Evolutionary conservation across 192 early-diverging fungal genomes (phyloP).

Genomic region (Phlyctochytrium bullatum): DNA sequence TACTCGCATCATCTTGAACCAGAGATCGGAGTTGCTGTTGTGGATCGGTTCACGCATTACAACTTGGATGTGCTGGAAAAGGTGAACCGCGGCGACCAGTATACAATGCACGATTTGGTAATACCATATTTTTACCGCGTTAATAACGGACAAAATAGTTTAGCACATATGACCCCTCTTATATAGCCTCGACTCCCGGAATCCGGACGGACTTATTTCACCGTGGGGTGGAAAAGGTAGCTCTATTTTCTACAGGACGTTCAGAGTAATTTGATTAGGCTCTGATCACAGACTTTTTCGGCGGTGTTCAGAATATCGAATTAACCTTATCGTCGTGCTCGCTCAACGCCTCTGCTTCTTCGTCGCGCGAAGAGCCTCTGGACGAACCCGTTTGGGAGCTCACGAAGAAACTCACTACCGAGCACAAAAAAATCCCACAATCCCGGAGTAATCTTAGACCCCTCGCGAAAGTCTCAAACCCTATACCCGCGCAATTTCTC

Average conservation of each 20-base stretch:
- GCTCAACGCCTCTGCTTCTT: neutral
- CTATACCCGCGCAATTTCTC: neutral
- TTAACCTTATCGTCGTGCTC: conserved; percentile 51
- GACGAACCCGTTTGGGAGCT: neutral
- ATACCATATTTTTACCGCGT: neutral
- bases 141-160: conserved; percentile 52
- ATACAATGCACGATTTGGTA: conserved; percentile 71
- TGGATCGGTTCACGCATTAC: conserved; percentile 97
- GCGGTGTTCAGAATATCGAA: conserved; percentile 88
- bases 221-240: conserved; percentile 74
- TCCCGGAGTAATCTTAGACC: neutral
- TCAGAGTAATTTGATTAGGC: conserved; percentile 39
- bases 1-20: conserved; percentile 90
- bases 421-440: neutral
- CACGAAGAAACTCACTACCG: neutral
- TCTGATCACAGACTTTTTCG: conserved; percentile 93
- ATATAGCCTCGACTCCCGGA: conserved; percentile 81
- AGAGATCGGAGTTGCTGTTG: conserved; percentile 95
- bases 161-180: conserved; percentile 69
- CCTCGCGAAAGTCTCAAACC: neutral
- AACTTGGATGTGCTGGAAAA: conserved; percentile 88
- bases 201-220: conserved; percentile 82
- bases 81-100: conserved; percentile 74
- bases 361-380: neutral
- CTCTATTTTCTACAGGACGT: neutral